Evolutionary conservation across 305 asterid species (phyloP).

Genomic region (Solanum aculeatissimum): DNA sequence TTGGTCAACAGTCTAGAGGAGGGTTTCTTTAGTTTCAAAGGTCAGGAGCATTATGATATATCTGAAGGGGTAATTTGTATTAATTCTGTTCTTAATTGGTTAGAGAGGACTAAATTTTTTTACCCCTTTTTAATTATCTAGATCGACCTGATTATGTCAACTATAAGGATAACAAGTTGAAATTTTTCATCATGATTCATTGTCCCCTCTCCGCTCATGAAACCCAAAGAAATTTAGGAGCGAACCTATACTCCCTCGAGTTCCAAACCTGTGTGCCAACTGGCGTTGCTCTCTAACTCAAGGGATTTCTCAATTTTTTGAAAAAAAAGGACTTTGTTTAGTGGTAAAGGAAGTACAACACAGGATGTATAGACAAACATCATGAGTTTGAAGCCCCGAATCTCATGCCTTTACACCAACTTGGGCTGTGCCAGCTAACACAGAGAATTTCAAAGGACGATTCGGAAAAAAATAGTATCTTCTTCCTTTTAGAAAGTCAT

Average conservation of each 20-base stretch:
- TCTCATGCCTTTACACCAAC: not conserved
- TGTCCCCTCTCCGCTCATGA: not conserved
- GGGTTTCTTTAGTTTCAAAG: not conserved
- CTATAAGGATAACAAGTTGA: not conserved
- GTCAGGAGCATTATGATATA: not conserved
- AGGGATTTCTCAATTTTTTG: not conserved
- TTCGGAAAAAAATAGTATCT: not conserved
- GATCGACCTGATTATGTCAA: not conserved
- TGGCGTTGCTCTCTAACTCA: not conserved
- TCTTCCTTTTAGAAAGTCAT: not conserved
- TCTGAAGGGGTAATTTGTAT: not conserved
- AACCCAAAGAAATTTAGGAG: not conserved
- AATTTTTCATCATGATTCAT: not conserved
- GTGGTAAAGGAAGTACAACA: not conserved
- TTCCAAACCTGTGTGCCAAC: not conserved
- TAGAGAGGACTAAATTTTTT: not conserved
- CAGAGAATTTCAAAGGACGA: not conserved
- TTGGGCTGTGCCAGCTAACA: not conserved
- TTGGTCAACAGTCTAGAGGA: not conserved
- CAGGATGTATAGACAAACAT: not conserved
- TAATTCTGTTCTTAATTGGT: not conserved
- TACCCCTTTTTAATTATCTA: not conserved
- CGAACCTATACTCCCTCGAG: not conserved
- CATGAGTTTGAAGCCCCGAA: not conserved
- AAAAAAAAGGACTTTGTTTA: not conserved